These are phyloP conservation scores for Aurantiochytrium sp. DNA, from an alignment of 108 stramenopile genomes.

Conservation along the genomic window DNA sequence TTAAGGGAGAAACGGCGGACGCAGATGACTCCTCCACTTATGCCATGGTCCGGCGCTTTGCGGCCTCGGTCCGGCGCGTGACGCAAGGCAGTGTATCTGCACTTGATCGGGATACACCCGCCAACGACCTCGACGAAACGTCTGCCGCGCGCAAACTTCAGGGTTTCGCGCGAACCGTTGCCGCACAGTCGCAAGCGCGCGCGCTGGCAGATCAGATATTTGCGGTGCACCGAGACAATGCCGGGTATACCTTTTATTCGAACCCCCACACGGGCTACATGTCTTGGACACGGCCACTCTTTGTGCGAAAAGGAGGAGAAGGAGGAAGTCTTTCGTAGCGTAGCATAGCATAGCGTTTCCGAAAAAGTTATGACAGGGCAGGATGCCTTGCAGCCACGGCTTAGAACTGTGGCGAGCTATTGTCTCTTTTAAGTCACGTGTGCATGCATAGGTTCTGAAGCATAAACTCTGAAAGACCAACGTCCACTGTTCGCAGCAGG, in stretches of 20 bases:
- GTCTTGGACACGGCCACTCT: background rate
- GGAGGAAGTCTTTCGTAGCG: no score
- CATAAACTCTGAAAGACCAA: no score
- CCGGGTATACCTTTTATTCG: background rate
- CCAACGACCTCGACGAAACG: background rate
- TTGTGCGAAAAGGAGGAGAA: background rate
- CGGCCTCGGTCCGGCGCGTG: background rate
- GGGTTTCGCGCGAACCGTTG: background rate
- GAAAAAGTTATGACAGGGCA: no score
- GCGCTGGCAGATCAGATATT: background rate
- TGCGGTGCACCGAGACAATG: background rate
- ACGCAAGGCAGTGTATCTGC: background rate
- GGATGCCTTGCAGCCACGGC: no score
- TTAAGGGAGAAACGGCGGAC: background rate
- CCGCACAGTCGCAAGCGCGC: background rate
- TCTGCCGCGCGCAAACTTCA: background rate
- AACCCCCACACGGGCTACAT: slow-evolving; percentile 19
- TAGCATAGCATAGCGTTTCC: no score
- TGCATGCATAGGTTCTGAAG: no score
- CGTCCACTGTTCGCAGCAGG: no score
- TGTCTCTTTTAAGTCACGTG: no score
- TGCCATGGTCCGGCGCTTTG: background rate
- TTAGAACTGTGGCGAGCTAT: no score
- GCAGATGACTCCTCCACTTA: background rate
- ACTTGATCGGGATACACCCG: background rate